Evolutionary conservation across 2,329 filamentous ascomycete genomes (phyloP).

Genomic region (Lecanoromycetidae sp.): DNA sequence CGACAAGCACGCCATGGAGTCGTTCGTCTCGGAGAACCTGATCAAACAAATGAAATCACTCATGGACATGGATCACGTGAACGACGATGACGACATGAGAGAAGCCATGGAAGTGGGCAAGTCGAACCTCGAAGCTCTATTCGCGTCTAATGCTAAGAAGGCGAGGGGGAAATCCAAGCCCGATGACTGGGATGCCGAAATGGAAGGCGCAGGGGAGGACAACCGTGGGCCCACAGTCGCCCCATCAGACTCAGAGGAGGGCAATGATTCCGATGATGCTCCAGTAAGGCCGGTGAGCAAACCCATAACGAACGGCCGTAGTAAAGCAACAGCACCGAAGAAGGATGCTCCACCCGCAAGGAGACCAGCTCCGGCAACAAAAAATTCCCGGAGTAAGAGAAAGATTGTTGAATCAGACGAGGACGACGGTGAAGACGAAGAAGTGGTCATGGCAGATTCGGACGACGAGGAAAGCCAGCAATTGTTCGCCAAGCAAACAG

Average conservation of each 20-base stretch:
- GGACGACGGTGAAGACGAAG: conserved; percentile 18
- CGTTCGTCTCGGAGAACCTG: conserved; percentile 62
- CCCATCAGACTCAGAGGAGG: conserved; percentile 34
- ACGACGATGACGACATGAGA: conserved; percentile 60
- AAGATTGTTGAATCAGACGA: conserved; percentile 18
- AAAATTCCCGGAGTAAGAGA: conserved; percentile 17
- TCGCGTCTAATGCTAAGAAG: conserved; percentile 43
- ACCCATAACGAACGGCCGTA: conserved; percentile 25
- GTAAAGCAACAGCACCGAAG: conserved; percentile 25
- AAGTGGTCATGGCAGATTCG: conserved; percentile 20
- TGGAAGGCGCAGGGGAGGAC: conserved; percentile 73
- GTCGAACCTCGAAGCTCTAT: conserved; percentile 57
- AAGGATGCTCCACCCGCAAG: conserved; percentile 16
- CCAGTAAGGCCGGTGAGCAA: conserved; percentile 27
- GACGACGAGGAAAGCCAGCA: conserved; percentile 26
- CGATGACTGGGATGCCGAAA: conserved; percentile 73
- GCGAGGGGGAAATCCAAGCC: conserved; percentile 64
- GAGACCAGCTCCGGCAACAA: conserved; percentile 15
- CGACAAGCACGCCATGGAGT: conserved; percentile 82
- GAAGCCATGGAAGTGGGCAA: conserved; percentile 63
- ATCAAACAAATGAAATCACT: conserved; percentile 59
- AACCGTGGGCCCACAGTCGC: conserved; percentile 57
- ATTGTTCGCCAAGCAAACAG: conserved; percentile 32
- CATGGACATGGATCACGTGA: conserved; percentile 51
- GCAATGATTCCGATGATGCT: conserved; percentile 38